A percentile compares a stretch with the other conserved stretches of the same genome.
Evolutionary conservation across 768 basidiomycete genomes (phyloP).

Genomic region (Crepidotus variabilis): DNA sequence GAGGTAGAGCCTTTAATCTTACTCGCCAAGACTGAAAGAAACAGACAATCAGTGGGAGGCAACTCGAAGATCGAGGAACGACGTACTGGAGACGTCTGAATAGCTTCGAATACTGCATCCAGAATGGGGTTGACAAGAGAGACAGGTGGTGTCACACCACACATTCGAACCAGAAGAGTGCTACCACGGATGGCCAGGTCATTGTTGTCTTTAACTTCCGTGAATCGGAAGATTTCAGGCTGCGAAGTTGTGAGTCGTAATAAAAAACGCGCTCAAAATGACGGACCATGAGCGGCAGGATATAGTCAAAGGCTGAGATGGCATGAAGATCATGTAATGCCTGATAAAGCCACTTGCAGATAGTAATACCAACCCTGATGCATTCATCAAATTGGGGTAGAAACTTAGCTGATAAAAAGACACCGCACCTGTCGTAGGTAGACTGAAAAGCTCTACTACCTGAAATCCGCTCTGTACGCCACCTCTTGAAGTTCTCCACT

Average conservation of each 20-base stretch:
- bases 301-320: slow-evolving; percentile 73
- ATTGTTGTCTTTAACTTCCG: slow-evolving; percentile 76
- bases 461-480: slow-evolving; percentile 68
- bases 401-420: slow-evolving; percentile 1
- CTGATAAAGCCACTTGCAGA: slow-evolving; percentile 78
- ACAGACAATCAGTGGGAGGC: not conserved
- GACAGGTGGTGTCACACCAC: slow-evolving; percentile 76
- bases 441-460: slow-evolving; percentile 82
- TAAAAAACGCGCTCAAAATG: not conserved
- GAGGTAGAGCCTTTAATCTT: slow-evolving; percentile 79
- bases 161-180: slow-evolving; percentile 76
- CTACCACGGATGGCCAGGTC: slow-evolving; percentile 65
- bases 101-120: slow-evolving; percentile 70
- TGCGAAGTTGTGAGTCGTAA: slow-evolving; percentile 20
- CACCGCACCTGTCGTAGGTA: slow-evolving; percentile 69
- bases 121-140: slow-evolving; percentile 66
- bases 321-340: slow-evolving; percentile 76
- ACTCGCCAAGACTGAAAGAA: slow-evolving; percentile 76
- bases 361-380: slow-evolving; percentile 54
- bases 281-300: slow-evolving; percentile 75
- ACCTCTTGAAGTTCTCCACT: slow-evolving; percentile 58
- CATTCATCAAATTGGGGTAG: slow-evolving; percentile 2
- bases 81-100: slow-evolving; percentile 70
- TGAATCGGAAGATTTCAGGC: slow-evolving; percentile 75
- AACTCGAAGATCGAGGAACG: not conserved